Base-by-base conservation (phyloP, 768 basidiomycete genomes). In the Amanita polypyramis region DNA sequence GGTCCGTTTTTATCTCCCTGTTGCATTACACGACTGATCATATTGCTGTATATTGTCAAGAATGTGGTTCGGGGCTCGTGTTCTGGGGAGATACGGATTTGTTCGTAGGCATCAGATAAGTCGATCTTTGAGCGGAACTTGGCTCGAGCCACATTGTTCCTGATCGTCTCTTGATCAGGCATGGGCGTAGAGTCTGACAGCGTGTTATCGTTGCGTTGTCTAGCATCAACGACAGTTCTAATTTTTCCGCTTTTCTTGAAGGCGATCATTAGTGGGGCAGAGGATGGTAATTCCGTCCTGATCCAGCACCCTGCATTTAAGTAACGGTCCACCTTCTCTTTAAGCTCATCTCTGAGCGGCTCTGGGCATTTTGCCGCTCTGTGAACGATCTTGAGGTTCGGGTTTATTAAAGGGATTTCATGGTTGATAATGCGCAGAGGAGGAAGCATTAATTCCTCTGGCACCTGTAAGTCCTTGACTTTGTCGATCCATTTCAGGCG, bases 71-170 rank as follows among this genome's bases (percentile, higher is more conserved):
- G 30, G 1, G 30, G 5, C 2, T 62, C 58, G 41, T 63, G 53
- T 14, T 58, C 54, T 8, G 58, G 58, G n/a, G n/a, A n/a, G n/a
- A n/a, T n/a, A n/a, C n/a, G n/a, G n/a, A n/a, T n/a, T n/a, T n/a
- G n/a, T n/a, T 73, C 64, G 49, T 69, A 71, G 1, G 65, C 65
- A 37, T 67, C 60, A 10, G 20, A 29, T 8, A 23, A 12, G 27
- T 42, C 40, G 17, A 42, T 42, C 11, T 23, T 29, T 5, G 17
- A 9, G 7, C 40, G 5, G 17, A 23, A 42, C 5, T 42, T 7
- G 5, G 40, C 27, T 23, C 40, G 5, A 10, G 40, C n/a, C n/a
- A n/a, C n/a, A n/a, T n/a, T n/a, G n/a, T n/a, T n/a, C n/a, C n/a
- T n/a, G 36, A 37, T 37, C 15, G 36, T 38, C 23, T 43, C 42